Evolutionary conservation across 1,139 yeast species (phyloP).

Genomic region (Hemisphaericaspora xylanilytica): DNA sequence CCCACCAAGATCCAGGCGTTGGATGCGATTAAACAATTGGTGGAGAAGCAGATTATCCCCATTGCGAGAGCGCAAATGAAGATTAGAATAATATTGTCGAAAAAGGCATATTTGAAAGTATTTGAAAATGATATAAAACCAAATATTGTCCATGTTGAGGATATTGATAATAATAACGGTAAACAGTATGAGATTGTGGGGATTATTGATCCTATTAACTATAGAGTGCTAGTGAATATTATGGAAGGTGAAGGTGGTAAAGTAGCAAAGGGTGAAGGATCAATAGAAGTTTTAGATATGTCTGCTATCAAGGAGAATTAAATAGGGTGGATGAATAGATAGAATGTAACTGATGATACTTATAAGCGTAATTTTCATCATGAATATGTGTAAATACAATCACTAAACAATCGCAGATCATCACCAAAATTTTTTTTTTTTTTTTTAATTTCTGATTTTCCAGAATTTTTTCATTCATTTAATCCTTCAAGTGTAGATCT

Average conservation of each 20-base stretch:
- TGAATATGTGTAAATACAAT: slow-evolving; percentile 1
- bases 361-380: background rate
- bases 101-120: slow-evolving; percentile 48
- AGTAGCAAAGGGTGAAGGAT: slow-evolving; percentile 55
- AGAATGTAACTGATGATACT: background rate
- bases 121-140: slow-evolving; percentile 50
- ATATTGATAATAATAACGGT: slow-evolving; percentile 44
- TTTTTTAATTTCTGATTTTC: background rate
- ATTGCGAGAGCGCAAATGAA: slow-evolving; percentile 95
- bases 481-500: background rate
- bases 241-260: slow-evolving; percentile 50
- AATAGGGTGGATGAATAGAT: background rate
- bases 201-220: slow-evolving; percentile 85
- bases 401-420: slow-evolving; percentile 2
- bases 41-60: slow-evolving; percentile 80
- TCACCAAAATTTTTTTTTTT: slow-evolving; percentile 4
- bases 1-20: slow-evolving; percentile 86
- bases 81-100: slow-evolving; percentile 55
- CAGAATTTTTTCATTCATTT: slow-evolving; percentile 13
- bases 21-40: slow-evolving; percentile 81
- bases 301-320: slow-evolving; percentile 69
- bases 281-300: slow-evolving; percentile 84
- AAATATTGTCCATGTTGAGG: slow-evolving; percentile 52
- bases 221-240: slow-evolving; percentile 54
- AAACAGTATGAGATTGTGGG: slow-evolving; percentile 62